Conservation (phyloP, 2,329 filamentous ascomycete species). For the Neofusicoccum sp. region DNA sequence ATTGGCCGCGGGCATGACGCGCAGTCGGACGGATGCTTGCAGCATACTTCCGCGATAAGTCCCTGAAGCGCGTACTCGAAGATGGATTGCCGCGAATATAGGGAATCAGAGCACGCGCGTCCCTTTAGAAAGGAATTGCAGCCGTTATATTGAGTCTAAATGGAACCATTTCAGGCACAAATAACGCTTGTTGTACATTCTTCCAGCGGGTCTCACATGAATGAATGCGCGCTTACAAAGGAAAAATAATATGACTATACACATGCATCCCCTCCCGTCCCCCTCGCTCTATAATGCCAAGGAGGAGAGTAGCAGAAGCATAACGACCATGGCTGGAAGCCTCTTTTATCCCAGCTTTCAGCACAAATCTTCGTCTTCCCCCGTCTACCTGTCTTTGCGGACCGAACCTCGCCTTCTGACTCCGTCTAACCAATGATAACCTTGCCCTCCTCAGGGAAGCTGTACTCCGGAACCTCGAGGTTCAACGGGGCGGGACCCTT, state of each 20-base stretch:
- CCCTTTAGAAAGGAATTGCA: background rate
- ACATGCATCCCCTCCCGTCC: background rate
- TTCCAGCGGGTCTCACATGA: slow-evolving; percentile 5
- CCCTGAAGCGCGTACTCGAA: too few species aligned
- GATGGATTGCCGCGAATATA: too few species aligned
- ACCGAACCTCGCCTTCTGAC: background rate
- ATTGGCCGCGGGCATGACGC: background rate
- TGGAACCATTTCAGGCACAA: background rate
- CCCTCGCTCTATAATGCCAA: slow-evolving; percentile 14
- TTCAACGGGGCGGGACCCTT: slow-evolving; percentile 97
- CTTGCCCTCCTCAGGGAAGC: slow-evolving; percentile 85
- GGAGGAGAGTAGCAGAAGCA: slow-evolving; percentile 15
- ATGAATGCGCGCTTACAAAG: slow-evolving; percentile 12
- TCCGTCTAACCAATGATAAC: slow-evolving; percentile 77
- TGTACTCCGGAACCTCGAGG: slow-evolving; percentile 90
- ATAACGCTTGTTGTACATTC: slow-evolving; percentile 13
- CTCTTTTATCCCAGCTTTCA: slow-evolving; percentile 18
- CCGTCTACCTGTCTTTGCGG: slow-evolving; percentile 10
- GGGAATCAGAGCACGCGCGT: too few species aligned
- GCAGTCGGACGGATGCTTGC: background rate
- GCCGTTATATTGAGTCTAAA: background rate
- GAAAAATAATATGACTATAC: slow-evolving; percentile 19
- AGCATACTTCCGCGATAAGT: background rate
- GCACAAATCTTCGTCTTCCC: slow-evolving; percentile 6
- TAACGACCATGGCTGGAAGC: slow-evolving; percentile 8